Percentiles rank a stretch among this genome's conserved stretches.
Conservation (phyloP, 352 stramenopile species). For the Sclerospora graminicola region DNA sequence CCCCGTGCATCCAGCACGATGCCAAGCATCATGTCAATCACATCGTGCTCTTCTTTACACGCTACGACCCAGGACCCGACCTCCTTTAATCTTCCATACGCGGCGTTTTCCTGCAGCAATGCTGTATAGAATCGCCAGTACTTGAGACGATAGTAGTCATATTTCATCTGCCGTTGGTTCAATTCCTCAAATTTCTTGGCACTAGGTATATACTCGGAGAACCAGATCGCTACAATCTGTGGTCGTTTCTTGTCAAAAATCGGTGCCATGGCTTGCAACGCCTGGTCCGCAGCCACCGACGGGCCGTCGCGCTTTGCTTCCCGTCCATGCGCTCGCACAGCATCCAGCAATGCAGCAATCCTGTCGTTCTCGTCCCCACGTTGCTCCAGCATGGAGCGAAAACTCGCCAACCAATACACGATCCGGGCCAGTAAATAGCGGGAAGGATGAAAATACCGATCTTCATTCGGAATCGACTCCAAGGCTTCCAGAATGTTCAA, state of each 20-base stretch:
- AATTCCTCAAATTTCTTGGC: constrained; percentile 75
- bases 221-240: constrained; percentile 59
- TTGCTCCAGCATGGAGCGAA: constrained; percentile 16
- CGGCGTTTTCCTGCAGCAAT: constrained; percentile 38
- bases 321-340: constrained; percentile 15
- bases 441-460: constrained; percentile 75
- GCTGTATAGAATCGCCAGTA: constrained; percentile 62
- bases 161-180: constrained; percentile 78
- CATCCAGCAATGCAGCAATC: constrained; percentile 10
- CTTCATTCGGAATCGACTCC: constrained; percentile 63
- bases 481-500: constrained; percentile 66
- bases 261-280: constrained; percentile 40
- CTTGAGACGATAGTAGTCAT: constrained; percentile 63
- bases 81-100: constrained; percentile 56
- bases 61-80: constrained; percentile 55
- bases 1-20: constrained; percentile 36
- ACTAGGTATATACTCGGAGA: constrained; percentile 55
- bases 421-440: constrained; percentile 45
- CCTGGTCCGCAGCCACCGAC: constrained; percentile 25
- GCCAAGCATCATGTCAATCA: constrained; percentile 65
- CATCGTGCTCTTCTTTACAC: constrained; percentile 78
- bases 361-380: constrained; percentile 4
- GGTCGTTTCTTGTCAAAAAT: constrained; percentile 60
- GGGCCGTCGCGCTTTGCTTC: constrained; percentile 10
- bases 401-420: constrained; percentile 38